Evolutionary conservation across 2,329 filamentous ascomycete genomes (phyloP), one percentile per base, ranked within the genome.

Genomic region (Fonsecaea monophora): DNA sequence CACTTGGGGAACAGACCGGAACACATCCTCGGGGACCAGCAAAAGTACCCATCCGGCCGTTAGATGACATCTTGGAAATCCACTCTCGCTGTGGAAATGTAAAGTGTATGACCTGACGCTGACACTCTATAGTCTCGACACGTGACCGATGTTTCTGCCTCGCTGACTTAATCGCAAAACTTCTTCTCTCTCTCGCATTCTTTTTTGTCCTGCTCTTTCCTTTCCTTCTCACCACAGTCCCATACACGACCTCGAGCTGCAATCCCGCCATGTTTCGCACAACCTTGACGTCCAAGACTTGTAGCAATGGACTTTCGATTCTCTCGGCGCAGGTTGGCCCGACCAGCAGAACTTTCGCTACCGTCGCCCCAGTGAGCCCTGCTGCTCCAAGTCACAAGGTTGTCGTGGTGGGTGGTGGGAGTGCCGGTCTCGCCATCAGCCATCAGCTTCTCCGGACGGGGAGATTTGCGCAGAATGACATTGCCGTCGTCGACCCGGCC

Each of bases 371-470:
- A 7, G 79, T 77, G 25, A 75, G 62, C 62, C 73, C 78, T 45
- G 72, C 75, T 15, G 74, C 77, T 35, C 78, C 77, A 60, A 82
- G 80, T 70, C 89, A 91, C 81, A 88, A 84, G 73, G 82, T 91
- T 15, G 87, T 91, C 12, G 83, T 92, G 1, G 81, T 92, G 34
- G 89, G 89, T 58, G 89, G 85, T 60, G 90, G 90, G 37, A 82
- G 86, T 12, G 90, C 89, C 42, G 90, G 90, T 57, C 77, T 91
- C 15, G 78, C 86, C 1, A 84, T 90, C 73, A 87, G 87, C 72
- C 88, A 91, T 73, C 89, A 92, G 78, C 84, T 92, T 2, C 83
- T 90, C 3, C 83, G 83, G 1, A 80, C 82, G 0, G 87, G 86
- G 53, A 82, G 82, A 32, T 90, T 89, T 72, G 70, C 76, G 0